Conservation (phyloP, 257 asterid genomes). For the Nicotiana benthamiana region DNA sequence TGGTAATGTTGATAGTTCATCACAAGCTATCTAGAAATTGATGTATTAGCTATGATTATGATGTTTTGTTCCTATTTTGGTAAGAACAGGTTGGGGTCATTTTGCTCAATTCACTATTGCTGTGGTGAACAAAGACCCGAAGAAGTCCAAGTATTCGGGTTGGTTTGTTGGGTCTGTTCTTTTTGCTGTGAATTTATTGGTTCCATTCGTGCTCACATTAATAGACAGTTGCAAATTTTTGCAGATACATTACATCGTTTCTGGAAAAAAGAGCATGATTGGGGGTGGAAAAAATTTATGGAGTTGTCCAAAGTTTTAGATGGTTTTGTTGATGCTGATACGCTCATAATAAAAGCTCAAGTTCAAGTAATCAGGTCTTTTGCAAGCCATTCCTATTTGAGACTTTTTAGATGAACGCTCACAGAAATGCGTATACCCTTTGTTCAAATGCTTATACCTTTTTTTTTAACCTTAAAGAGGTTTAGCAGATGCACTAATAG, state of each 20-base stretch:
- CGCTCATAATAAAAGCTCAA: constrained; percentile 68
- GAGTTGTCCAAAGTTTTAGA: constrained; percentile 62
- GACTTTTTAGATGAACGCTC: neutral
- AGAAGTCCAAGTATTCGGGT: constrained; percentile 90
- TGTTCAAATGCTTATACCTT: neutral
- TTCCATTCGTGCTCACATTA: neutral
- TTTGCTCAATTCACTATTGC: constrained; percentile 89
- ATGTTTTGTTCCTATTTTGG: constrained; percentile 7
- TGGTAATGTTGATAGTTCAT: neutral
- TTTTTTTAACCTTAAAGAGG: neutral
- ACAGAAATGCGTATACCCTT: neutral
- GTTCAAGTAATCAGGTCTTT: constrained; percentile 66
- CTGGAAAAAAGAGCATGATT: constrained; percentile 78
- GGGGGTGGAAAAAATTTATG: constrained; percentile 91
- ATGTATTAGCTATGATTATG: neutral
- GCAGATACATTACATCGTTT: constrained; percentile 68
- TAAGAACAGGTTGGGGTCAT: constrained; percentile 82
- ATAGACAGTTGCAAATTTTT: constrained; percentile 6
- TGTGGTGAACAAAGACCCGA: constrained; percentile 75
- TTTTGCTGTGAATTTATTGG: neutral
- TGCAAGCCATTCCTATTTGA: neutral
- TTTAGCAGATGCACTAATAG: neutral
- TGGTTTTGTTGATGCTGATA: constrained; percentile 64
- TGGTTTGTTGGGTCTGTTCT: neutral
- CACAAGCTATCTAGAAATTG: neutral